Evolutionary conservation across 192 early-diverging fungal species (phyloP).

Genomic region (Coemansia sp.): DNA sequence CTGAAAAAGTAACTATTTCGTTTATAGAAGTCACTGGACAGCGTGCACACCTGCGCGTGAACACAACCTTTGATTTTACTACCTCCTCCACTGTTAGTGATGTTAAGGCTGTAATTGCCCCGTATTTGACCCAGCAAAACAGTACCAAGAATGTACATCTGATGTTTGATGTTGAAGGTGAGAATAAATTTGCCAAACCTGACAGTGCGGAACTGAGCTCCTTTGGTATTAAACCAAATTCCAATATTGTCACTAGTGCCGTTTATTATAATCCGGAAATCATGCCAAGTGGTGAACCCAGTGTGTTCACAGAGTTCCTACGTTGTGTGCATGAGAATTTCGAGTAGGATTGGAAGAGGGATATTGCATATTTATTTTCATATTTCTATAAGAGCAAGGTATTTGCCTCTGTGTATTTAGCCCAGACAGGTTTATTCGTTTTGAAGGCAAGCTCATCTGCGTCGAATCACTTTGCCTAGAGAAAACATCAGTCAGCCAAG

Average conservation of each 20-base stretch:
- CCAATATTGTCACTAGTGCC: background rate
- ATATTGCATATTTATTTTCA: too few relatives aligned
- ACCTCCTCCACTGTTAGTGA: background rate
- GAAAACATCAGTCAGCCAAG: too few relatives aligned
- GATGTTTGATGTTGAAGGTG: too few relatives aligned
- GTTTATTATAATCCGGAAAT: background rate
- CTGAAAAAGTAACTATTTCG: background rate
- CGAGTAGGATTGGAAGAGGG: too few relatives aligned
- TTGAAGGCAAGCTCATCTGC: too few relatives aligned
- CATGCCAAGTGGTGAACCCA: background rate
- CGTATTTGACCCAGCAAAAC: background rate
- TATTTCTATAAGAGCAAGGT: too few relatives aligned
- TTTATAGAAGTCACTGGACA: background rate
- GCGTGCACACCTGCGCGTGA: background rate
- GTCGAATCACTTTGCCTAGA: too few relatives aligned
- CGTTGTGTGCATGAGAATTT: background rate
- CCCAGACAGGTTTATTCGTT: too few relatives aligned
- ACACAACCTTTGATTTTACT: background rate
- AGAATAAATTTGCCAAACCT: too few relatives aligned
- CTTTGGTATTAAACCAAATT: background rate
- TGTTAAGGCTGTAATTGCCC: background rate
- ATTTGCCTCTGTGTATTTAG: too few relatives aligned
- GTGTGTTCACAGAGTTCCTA: background rate
- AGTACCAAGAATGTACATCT: background rate
- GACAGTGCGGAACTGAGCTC: too few relatives aligned